A percentile compares a stretch with the other conserved stretches of the same genome.
phyloP scores from a whole-genome alignment of 805 yeast genomes.

The Ogataea degrootiae region DNA sequence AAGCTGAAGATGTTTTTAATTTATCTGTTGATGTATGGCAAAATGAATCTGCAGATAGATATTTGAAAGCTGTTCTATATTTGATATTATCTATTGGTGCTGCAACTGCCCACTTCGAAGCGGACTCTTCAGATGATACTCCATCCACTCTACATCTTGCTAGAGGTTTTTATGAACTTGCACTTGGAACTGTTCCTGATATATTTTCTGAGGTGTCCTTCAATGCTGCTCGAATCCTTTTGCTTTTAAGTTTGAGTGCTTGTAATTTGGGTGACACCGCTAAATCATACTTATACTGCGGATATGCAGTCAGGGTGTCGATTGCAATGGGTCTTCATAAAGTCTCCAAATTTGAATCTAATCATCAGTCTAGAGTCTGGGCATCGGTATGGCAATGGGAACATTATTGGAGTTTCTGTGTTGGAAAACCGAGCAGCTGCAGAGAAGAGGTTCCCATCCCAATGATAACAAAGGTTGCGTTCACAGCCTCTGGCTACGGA shows the following conservation, averaged over 20 bases:
- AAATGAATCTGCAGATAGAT: conserved; percentile 7
- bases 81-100: conserved; percentile 20
- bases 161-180: conserved; percentile 17
- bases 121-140: background rate
- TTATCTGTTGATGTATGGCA: conserved; percentile 13
- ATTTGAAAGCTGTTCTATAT: conserved; percentile 14
- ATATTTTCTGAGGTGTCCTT: conserved; percentile 17
- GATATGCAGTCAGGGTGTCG: conserved; percentile 16
- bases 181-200: conserved; percentile 15
- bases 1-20: conserved; percentile 16
- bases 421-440: conserved; percentile 20
- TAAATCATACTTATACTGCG: conserved; percentile 18
- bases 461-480: conserved; percentile 3
- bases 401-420: conserved; percentile 24
- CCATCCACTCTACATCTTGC: conserved; percentile 12
- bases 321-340: conserved; percentile 21
- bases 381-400: conserved; percentile 22
- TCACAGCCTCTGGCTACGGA: conserved; percentile 12
- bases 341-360: conserved; percentile 7
- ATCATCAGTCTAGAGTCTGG: conserved; percentile 20
- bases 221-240: conserved; percentile 16
- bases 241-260: conserved; percentile 17
- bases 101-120: conserved; percentile 14
- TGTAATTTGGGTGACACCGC: conserved; percentile 23
- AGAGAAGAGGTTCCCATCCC: conserved; percentile 12